Percentiles rank a stretch among this genome's conserved stretches.
Conservation (phyloP, 139 green algal genomes). For the Chlamydomonas sp. region DNA sequence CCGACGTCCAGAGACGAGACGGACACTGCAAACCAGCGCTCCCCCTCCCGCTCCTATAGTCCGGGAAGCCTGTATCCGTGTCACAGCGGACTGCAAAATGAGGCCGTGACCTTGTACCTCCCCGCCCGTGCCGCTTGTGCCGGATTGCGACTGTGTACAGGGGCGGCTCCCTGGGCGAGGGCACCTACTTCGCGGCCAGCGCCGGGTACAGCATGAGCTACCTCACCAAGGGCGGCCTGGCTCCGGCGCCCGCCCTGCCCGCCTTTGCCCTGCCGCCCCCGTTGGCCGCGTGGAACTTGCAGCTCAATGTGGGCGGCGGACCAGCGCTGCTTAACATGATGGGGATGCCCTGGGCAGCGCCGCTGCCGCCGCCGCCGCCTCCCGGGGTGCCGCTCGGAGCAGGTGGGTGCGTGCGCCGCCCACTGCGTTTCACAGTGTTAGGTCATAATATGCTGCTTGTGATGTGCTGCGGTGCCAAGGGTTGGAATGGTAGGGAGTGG, state of each 20-base stretch:
- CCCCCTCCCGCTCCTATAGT: too few species aligned
- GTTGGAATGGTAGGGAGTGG: too few species aligned
- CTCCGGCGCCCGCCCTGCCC: too few species aligned
- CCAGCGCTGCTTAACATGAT: not conserved
- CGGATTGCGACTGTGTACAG: not conserved
- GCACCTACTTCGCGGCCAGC: constrained; percentile 29
- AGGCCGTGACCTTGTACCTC: not conserved
- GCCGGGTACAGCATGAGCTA: constrained; percentile 11
- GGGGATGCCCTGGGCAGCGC: not conserved
- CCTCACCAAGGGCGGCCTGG: not conserved
- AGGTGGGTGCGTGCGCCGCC: too few species aligned
- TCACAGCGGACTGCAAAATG: not conserved
- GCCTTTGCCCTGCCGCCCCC: not conserved
- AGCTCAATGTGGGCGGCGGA: not conserved
- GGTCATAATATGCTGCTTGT: too few species aligned
- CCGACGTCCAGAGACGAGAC: too few species aligned
- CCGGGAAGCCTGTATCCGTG: not conserved
- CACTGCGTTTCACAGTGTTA: too few species aligned
- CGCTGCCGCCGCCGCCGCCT: not conserved
- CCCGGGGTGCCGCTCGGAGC: not conserved
- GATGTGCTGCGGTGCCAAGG: too few species aligned
- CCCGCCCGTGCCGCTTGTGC: not conserved
- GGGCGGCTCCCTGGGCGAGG: constrained; percentile 17
- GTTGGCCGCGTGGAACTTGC: not conserved
- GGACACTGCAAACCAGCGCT: too few species aligned